These are phyloP conservation scores for Mortierella sp. DNA, from an alignment of 371 early-diverging fungal species.

Conservation along the genomic window DNA sequence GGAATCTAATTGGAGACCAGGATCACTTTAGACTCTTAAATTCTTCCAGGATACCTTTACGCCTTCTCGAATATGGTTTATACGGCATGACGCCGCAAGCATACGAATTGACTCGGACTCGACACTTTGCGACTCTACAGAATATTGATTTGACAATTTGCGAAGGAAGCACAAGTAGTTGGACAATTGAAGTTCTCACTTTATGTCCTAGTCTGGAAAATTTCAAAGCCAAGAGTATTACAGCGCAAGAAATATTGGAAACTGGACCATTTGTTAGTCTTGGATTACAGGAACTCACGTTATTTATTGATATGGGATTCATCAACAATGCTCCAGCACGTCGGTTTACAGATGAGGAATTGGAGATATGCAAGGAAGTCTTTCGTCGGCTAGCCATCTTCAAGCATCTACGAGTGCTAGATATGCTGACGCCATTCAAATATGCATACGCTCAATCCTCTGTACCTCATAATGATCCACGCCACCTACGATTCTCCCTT, in stretches of 20 bases:
- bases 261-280: background rate
- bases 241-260: background rate
- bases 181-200: background rate
- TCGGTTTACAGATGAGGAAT: background rate
- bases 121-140: background rate
- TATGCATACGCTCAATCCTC: too few species aligned
- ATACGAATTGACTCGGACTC: background rate
- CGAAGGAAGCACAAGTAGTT: background rate
- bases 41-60: background rate
- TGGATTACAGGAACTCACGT: background rate
- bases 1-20: background rate
- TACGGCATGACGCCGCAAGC: background rate
- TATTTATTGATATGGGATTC: conserved; percentile 12
- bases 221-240: background rate
- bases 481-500: background rate
- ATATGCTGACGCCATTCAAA: background rate
- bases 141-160: background rate
- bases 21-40: background rate
- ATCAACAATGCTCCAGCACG: background rate
- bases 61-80: background rate
- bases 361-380: background rate
- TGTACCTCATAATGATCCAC: background rate
- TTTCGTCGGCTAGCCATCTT: background rate
- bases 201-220: background rate
- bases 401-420: background rate